A percentile compares a stretch with the other conserved stretches of the same genome.
Evolutionary conservation across 2,329 filamentous ascomycete genomes (phyloP).

Genomic region (Monilinia polystroma): DNA sequence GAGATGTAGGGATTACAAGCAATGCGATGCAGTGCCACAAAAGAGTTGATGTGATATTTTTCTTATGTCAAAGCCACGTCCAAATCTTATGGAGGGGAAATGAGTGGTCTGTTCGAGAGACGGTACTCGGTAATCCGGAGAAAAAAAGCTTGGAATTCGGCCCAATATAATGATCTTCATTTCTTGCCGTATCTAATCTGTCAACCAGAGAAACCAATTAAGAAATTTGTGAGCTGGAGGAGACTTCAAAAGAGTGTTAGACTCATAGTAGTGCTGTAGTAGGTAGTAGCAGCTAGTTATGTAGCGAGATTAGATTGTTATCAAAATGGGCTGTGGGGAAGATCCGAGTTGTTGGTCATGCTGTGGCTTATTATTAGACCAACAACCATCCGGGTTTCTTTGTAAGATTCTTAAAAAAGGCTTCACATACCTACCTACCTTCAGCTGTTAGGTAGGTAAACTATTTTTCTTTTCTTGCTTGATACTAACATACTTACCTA

Average conservation of each 20-base stretch:
- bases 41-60: slow-evolving; percentile 11
- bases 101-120: slow-evolving; percentile 10
- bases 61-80: slow-evolving; percentile 18
- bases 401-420: no score
- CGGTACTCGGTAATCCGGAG: slow-evolving; percentile 11
- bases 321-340: slow-evolving; percentile 14
- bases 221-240: slow-evolving; percentile 20
- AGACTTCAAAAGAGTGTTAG: slow-evolving; percentile 4
- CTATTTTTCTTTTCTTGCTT: neutral
- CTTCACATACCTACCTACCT: neutral
- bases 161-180: slow-evolving; percentile 14
- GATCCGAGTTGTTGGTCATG: neutral
- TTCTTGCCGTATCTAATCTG: slow-evolving; percentile 20
- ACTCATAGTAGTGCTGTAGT: neutral
- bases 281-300: neutral
- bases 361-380: neutral
- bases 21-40: slow-evolving; percentile 22
- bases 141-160: slow-evolving; percentile 21
- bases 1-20: slow-evolving; percentile 14
- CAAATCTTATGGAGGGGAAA: slow-evolving; percentile 15
- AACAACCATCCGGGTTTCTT: neutral
- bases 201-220: slow-evolving; percentile 7
- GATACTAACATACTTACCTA: no score
- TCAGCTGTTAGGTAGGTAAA: neutral
- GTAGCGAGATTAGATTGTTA: slow-evolving; percentile 23